A percentile compares a stretch with the other conserved stretches of the same genome.
Conservation (phyloP, 2,329 filamentous ascomycete species). For the Pseudogymnoascus sp. region DNA sequence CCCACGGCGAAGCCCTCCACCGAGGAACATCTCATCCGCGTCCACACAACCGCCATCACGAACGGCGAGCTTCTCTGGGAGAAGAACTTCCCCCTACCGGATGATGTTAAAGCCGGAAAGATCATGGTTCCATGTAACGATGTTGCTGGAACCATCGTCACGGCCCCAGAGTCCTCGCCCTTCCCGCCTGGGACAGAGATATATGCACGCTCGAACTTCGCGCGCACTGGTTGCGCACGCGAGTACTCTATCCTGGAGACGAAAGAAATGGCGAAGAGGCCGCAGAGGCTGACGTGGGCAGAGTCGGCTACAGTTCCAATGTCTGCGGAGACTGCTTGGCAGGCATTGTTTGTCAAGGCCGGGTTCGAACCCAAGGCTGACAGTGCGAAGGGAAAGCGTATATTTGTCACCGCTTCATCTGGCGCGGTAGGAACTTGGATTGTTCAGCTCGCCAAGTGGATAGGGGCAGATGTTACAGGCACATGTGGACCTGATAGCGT, state of each 20-base stretch:
- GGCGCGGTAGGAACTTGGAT: conserved; percentile 39
- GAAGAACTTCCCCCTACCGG: conserved; percentile 24
- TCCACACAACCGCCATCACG: conserved; percentile 34
- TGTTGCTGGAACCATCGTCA: conserved; percentile 34
- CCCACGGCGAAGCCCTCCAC: conserved; percentile 20
- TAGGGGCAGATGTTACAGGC: conserved; percentile 34
- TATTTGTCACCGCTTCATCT: conserved; percentile 38
- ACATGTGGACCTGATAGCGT: conserved; percentile 34
- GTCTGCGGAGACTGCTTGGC: conserved; percentile 36
- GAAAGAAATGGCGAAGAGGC: conserved; percentile 32
- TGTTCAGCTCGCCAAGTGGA: conserved; percentile 33
- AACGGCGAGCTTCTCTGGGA: conserved; percentile 39
- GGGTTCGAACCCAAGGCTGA: conserved; percentile 22
- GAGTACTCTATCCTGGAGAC: conserved; percentile 32
- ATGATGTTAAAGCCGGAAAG: conserved; percentile 14
- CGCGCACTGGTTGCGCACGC: conserved; percentile 31
- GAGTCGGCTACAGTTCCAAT: conserved; percentile 34
- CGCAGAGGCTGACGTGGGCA: conserved; percentile 30
- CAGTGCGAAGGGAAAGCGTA: conserved; percentile 28
- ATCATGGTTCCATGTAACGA: conserved; percentile 35
- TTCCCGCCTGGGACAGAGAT: conserved; percentile 34
- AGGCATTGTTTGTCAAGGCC: conserved; percentile 35
- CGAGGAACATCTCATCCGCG: conserved; percentile 34
- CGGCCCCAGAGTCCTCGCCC: conserved; percentile 28
- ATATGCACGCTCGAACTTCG: conserved; percentile 31